Evolutionary conservation across 805 yeast species (phyloP), one percentile per base, ranked within the genome.

Genomic region (Ogataea saltuana): DNA sequence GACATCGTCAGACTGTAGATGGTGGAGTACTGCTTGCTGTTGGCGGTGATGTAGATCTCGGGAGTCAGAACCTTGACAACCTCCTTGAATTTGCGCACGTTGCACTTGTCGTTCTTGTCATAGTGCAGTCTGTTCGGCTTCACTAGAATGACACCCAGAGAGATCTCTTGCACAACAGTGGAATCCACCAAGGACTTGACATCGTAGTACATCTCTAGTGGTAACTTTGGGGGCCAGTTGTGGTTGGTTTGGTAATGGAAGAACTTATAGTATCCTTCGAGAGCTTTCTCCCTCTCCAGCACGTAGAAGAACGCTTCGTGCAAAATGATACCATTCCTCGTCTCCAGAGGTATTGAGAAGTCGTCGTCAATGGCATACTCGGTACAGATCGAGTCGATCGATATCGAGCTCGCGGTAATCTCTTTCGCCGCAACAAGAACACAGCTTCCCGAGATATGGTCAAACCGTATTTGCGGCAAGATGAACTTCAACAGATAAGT

Each of bases 391-490:
- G 70, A 69, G 33, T 70, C 69, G 3, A 76, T 64, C 1, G 65
- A 53, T 17, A 81, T 63, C 6, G 77, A 68, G 39, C 83, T 75
- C 45, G 76, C 56, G 45, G 81, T 85, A 41, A 83, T 69, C 52
- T 81, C 85, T 49, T 75, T 74, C 0, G 85, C 75, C 3, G 81
- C 68, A 3, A 81, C 52, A 25, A 81, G 56, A 6, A 77, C 70
- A 44, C 81, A 76, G 1, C 77, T 66, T 11, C 72, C 64, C 1
- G 68, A 70, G 36, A 72, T 76, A 15, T 64, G 61, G 11, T 71
- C 72, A 16, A 62, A 41, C 56, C 89, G 93, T 31, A 91, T 75
- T 60, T 91, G 97, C 0, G 98, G 97, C 13, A 88, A 77, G 11
- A 88, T 71, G 34, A 90, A 73, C 48, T 85, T 83, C 35, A 90